Evolutionary conservation across 1,139 yeast species (phyloP).

Genomic region (Pichia inconspicua): DNA sequence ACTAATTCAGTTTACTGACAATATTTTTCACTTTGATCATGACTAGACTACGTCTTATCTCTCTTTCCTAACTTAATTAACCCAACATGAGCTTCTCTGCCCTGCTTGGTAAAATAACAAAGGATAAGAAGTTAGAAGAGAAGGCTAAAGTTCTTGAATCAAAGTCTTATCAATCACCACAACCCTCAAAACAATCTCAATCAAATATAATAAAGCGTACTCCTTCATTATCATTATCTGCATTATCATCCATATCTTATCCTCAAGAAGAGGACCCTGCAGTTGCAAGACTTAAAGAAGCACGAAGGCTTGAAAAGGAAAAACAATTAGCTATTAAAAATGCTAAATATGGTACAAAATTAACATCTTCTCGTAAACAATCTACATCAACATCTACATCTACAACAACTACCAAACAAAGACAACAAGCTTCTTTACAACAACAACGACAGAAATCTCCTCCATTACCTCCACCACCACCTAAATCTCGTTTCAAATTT

Average conservation of each 20-base stretch:
- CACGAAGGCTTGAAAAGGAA: constrained; percentile 49
- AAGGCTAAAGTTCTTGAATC: not conserved
- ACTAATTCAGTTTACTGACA: too few species aligned
- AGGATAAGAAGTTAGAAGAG: constrained; percentile 15
- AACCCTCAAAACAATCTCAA: not conserved
- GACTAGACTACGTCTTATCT: not conserved
- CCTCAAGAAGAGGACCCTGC: constrained; percentile 36
- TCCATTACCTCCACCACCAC: constrained; percentile 1
- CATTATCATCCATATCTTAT: not conserved
- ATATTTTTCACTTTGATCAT: not conserved
- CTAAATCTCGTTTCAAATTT: constrained; percentile 11
- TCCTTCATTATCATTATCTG: not conserved
- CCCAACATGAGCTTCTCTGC: constrained; percentile 22
- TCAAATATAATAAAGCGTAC: not conserved
- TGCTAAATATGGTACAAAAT: not conserved
- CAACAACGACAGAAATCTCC: constrained; percentile 2
- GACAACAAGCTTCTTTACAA: not conserved
- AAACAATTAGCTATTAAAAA: constrained; percentile 21
- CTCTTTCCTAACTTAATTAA: too few species aligned
- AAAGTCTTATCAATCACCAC: not conserved
- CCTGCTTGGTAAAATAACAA: constrained; percentile 24
- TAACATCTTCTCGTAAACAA: not conserved
- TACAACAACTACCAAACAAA: constrained; percentile 1
- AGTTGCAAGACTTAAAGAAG: constrained; percentile 56
- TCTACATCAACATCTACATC: not conserved